Percentiles rank a stretch among this genome's conserved stretches.
Conservation (phyloP, 768 basidiomycete species). For the Lyophyllum shimeji region DNA sequence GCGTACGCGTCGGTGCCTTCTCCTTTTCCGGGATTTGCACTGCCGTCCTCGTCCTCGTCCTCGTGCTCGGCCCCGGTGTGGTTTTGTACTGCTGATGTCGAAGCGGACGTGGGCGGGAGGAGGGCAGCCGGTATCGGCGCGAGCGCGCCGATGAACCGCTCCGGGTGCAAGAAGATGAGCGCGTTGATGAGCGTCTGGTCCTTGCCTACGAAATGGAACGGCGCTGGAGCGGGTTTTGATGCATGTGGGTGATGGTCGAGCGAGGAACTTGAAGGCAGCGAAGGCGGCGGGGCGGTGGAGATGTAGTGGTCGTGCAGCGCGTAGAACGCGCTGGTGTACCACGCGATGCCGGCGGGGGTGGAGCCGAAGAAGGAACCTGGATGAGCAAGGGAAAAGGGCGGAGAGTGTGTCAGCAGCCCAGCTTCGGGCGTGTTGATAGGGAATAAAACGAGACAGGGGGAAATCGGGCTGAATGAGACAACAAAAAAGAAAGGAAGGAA, state of each 20-base stretch:
- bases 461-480: not conserved
- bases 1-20: not conserved
- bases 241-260: conserved; percentile 33
- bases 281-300: conserved; percentile 22
- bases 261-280: conserved; percentile 15
- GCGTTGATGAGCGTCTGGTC: conserved; percentile 57
- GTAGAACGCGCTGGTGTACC: conserved; percentile 48
- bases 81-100: too few species aligned
- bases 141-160: conserved; percentile 40
- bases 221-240: not conserved
- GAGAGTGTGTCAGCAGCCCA: not conserved
- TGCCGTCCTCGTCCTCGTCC: too few species aligned
- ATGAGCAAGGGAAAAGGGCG: not conserved
- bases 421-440: not conserved
- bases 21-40: too few species aligned
- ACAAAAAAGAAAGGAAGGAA: too few species aligned
- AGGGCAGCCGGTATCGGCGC: conserved; percentile 17
- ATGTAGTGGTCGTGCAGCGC: conserved; percentile 53
- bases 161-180: conserved; percentile 43
- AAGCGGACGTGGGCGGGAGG: not conserved
- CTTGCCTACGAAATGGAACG: conserved; percentile 49
- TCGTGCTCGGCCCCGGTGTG: too few species aligned
- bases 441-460: not conserved
- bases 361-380: conserved; percentile 64
- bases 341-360: conserved; percentile 38